Conservation (phyloP, 2,329 filamentous ascomycete species). For the Curvularia verruculosa region DNA sequence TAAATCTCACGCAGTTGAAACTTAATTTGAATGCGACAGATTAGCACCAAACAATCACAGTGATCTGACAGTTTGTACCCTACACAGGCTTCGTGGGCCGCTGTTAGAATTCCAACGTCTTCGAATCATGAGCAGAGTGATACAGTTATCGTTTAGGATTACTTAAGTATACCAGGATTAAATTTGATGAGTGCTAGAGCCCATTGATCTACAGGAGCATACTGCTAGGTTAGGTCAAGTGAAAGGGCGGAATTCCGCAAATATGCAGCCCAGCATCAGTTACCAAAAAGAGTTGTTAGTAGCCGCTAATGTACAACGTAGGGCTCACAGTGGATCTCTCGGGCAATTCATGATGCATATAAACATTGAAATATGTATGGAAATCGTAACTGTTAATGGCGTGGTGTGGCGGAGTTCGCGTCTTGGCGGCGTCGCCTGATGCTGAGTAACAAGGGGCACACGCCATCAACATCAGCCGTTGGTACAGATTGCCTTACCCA, state of each 20-base stretch:
- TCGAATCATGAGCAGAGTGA: not conserved
- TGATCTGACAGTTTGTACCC: too few species aligned
- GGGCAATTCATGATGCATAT: not conserved
- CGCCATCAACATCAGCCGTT: not conserved
- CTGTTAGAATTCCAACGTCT: not conserved
- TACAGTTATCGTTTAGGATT: too few species aligned
- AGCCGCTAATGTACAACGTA: not conserved
- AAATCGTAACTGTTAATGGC: not conserved
- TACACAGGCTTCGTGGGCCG: too few species aligned
- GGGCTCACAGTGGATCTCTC: not conserved
- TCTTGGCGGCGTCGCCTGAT: not conserved
- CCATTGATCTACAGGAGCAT: not conserved
- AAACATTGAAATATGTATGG: not conserved
- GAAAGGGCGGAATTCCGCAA: not conserved
- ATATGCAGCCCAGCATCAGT: not conserved
- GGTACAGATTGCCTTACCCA: slow-evolving; percentile 3
- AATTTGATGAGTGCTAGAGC: too few species aligned
- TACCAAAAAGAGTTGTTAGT: not conserved
- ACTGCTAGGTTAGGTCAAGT: not conserved
- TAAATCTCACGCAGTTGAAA: not conserved
- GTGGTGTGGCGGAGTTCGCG: not conserved
- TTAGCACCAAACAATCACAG: too few species aligned
- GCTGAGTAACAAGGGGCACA: slow-evolving; percentile 12
- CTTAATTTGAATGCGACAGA: too few species aligned
- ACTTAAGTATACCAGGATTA: too few species aligned